Evolutionary conservation across 164 flowering plant species (phyloP).

Genomic region (Stephania cephalantha): DNA sequence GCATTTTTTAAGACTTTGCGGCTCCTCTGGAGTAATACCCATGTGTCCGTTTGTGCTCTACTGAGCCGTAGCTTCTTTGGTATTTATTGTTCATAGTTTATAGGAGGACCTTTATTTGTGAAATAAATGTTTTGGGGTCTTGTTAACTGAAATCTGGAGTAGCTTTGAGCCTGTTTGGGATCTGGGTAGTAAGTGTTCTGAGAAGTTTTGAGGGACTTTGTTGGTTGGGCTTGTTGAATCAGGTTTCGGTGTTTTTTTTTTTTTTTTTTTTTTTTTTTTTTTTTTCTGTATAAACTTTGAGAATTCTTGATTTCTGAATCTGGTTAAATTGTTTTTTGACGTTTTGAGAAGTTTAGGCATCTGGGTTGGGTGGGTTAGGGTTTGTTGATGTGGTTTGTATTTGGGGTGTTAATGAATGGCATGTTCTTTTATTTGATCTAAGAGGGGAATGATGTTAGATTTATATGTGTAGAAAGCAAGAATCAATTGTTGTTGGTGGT

Average conservation of each 20-base stretch:
- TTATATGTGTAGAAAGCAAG: background rate
- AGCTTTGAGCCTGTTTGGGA: too few species aligned
- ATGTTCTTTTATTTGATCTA: background rate
- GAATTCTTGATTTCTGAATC: constrained; percentile 1
- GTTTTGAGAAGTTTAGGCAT: constrained; percentile 5
- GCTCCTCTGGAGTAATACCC: background rate
- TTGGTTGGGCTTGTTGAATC: background rate
- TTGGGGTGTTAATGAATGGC: background rate
- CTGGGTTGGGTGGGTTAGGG: constrained; percentile 1
- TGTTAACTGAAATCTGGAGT: too few species aligned
- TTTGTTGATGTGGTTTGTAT: background rate
- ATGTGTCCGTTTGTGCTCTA: background rate
- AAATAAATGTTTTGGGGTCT: too few species aligned
- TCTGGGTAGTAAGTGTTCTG: too few species aligned
- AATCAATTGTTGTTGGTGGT: background rate
- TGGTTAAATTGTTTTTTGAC: constrained; percentile 1
- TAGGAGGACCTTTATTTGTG: too few species aligned
- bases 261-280: background rate
- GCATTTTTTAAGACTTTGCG: background rate
- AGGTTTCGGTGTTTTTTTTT: background rate
- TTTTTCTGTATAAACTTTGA: background rate
- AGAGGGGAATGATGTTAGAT: background rate
- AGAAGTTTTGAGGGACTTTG: background rate
- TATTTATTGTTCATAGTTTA: background rate
- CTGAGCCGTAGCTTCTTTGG: background rate